Conservation (phyloP, 208 protist genomes). For the Vickermania ingenoplastis region DNA sequence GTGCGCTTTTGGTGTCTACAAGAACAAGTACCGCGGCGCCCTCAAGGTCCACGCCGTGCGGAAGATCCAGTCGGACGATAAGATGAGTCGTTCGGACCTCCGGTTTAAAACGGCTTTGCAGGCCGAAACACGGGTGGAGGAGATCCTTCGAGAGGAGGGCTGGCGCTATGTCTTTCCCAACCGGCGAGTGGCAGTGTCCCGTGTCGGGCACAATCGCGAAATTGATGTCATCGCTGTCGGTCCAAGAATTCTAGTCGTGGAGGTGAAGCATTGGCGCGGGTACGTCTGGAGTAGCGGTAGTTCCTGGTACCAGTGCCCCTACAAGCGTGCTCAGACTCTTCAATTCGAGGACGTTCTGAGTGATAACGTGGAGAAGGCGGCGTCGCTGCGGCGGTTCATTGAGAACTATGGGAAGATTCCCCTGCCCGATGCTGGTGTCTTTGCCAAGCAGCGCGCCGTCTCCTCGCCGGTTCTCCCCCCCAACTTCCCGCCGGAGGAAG, state of each 20-base stretch:
- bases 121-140: conserved; percentile 62
- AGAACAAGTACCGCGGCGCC: conserved; percentile 32
- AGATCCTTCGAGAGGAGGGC: conserved; percentile 52
- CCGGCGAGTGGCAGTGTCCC: conserved; percentile 60
- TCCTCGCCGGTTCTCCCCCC: too few relatives aligned
- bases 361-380: conserved; percentile 78
- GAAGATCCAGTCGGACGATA: conserved; percentile 22
- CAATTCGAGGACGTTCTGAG: conserved; percentile 83
- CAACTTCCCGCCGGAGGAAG: too few relatives aligned
- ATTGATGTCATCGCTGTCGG: conserved; percentile 84
- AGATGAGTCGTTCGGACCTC: conserved; percentile 18
- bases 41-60: conserved; percentile 28
- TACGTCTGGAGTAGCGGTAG: conserved; percentile 79
- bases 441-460: neutral
- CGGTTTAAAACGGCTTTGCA: conserved; percentile 51
- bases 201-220: conserved; percentile 76
- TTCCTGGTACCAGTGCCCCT: conserved; percentile 70
- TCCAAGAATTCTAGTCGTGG: conserved; percentile 69
- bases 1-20: conserved; percentile 31
- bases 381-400: conserved; percentile 70
- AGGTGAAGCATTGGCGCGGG: conserved; percentile 88
- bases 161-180: conserved; percentile 75
- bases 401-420: conserved; percentile 63
- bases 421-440: conserved; percentile 34
- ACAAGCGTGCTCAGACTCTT: conserved; percentile 21